A percentile compares a stretch with the other conserved stretches of the same genome.
phyloP scores from a whole-genome alignment of 108 stramenopile species.

The Fragilaria crotonensis region DNA sequence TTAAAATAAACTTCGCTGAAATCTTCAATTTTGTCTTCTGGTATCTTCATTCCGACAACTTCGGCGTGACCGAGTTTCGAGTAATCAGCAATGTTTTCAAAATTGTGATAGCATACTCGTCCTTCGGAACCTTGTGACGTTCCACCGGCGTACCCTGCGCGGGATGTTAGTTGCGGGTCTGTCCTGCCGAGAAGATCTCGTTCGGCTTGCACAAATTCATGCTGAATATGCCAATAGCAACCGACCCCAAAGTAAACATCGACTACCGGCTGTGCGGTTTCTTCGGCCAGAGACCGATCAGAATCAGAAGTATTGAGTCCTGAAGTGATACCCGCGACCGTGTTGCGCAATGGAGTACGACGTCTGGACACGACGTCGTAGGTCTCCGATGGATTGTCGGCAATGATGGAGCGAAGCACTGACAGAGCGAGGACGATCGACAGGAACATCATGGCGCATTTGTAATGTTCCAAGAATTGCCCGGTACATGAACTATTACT shows the following conservation, averaged over 20 bases:
- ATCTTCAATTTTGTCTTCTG: conserved; percentile 29
- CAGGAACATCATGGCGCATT: no score
- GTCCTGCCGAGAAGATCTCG: conserved; percentile 30
- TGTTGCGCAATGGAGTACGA: no score
- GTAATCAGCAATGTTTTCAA: conserved; percentile 55
- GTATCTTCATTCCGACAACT: conserved; percentile 55
- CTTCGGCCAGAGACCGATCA: no score
- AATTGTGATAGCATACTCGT: conserved; percentile 68
- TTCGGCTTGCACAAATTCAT: conserved; percentile 69
- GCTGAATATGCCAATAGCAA: conserved; percentile 43
- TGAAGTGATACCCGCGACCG: no score
- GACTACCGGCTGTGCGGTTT: neutral
- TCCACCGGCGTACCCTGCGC: conserved; percentile 69
- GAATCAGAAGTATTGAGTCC: no score
- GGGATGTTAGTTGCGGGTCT: conserved; percentile 44
- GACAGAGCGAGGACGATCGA: no score
- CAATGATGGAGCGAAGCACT: no score
- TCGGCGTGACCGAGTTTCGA: conserved; percentile 64
- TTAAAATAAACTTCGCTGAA: conserved; percentile 55
- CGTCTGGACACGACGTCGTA: no score
- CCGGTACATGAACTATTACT: no score
- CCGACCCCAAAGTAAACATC: conserved; percentile 10
- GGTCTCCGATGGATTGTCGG: no score
- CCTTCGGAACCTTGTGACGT: conserved; percentile 15
- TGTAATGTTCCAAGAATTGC: no score